A percentile compares a stretch with the other conserved stretches of the same genome.
phyloP scores from a whole-genome alignment of 2,329 filamentous ascomycete species.

The Apiospora malaysiana region DNA sequence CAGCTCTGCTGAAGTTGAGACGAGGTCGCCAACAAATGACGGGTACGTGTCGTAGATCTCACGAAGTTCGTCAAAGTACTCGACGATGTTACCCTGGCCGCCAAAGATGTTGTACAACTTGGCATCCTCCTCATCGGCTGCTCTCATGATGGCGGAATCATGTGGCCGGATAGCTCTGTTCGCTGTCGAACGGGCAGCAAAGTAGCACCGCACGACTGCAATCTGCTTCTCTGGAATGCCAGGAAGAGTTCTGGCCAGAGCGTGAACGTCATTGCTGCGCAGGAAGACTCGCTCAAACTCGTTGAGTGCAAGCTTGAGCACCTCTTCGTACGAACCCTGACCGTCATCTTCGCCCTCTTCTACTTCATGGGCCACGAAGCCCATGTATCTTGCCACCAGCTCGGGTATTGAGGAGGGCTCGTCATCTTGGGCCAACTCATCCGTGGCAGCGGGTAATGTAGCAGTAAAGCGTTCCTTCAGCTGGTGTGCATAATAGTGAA shows the following conservation, averaged over 20 bases:
- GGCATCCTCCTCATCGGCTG: conserved; percentile 82
- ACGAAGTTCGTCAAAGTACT: conserved; percentile 97
- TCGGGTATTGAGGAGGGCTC: conserved; percentile 97
- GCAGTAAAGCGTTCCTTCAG: conserved; percentile 89
- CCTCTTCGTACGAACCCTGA: conserved; percentile 88
- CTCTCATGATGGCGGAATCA: conserved; percentile 89
- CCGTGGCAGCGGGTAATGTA: conserved; percentile 87
- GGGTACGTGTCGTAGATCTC: conserved; percentile 92
- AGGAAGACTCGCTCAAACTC: conserved; percentile 97
- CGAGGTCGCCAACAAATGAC: conserved; percentile 85
- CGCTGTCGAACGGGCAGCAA: conserved; percentile 81
- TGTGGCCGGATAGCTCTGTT: conserved; percentile 89
- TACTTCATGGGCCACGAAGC: conserved; percentile 85
- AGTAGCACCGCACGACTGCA: conserved; percentile 88
- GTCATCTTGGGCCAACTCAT: conserved; percentile 97
- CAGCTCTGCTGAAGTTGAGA: conserved; percentile 81
- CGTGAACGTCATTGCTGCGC: conserved; percentile 94
- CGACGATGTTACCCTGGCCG: conserved; percentile 98
- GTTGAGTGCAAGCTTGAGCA: conserved; percentile 89
- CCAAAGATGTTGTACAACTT: conserved; percentile 94
- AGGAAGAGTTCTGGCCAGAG: conserved; percentile 81
- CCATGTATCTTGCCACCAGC: conserved; percentile 91
- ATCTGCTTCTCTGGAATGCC: conserved; percentile 95
- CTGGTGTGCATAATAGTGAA: conserved; percentile 96
- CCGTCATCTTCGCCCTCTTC: conserved; percentile 91